Percentiles rank a stretch among this genome's conserved stretches.
Evolutionary conservation across 139 green algal genomes (phyloP).

Genomic region (Chloropicon primus): DNA sequence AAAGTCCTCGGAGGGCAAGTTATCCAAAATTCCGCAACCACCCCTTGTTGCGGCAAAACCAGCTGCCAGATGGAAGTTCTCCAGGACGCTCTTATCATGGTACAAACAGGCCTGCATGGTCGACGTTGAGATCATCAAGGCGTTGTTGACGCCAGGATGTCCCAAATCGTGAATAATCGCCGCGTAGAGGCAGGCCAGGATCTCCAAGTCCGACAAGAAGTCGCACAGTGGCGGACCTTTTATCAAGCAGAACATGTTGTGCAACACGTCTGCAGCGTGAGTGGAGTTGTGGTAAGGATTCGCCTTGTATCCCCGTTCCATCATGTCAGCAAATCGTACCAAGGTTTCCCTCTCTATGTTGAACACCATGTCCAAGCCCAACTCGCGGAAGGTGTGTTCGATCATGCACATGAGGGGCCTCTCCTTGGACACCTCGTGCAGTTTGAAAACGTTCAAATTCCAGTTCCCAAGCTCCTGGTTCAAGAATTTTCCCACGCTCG

Average conservation of each 20-base stretch:
- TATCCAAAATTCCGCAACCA: neutral
- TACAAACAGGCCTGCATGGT: neutral
- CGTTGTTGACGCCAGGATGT: neutral
- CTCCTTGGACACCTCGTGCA: neutral
- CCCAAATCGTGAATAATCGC: conserved; percentile 1
- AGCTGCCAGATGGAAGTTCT: conserved; percentile 1
- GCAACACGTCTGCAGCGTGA: conserved; percentile 23
- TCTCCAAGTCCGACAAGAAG: neutral
- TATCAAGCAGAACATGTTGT: conserved; percentile 17
- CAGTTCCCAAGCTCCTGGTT: neutral
- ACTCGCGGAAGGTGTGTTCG: neutral
- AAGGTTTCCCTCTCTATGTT: conserved; percentile 1
- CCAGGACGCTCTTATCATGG: conserved; percentile 3
- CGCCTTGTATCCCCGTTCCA: conserved; percentile 8
- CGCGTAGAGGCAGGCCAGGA: conserved; percentile 1
- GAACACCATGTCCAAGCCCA: neutral
- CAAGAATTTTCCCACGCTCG: neutral
- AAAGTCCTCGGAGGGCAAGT: neutral
- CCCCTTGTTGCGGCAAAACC: neutral
- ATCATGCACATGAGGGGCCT: neutral
- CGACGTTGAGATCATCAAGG: neutral
- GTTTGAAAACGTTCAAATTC: neutral
- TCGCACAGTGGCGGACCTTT: neutral
- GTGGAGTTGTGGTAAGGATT: conserved; percentile 22
- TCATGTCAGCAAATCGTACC: neutral